phyloP scores from a whole-genome alignment of 306 rosid genomes.

The Fragaria ananassa region DNA sequence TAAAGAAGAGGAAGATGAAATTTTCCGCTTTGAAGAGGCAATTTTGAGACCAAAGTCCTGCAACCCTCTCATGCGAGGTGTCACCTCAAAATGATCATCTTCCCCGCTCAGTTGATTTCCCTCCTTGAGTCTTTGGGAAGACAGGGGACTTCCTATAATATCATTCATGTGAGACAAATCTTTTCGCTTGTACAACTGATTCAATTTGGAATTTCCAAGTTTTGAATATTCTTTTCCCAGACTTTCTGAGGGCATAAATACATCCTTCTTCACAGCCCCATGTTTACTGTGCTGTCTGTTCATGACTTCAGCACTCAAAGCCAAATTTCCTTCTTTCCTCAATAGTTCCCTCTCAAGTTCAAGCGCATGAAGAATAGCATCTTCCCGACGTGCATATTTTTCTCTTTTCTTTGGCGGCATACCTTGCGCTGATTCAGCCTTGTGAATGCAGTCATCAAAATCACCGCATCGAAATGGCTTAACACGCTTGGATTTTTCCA shows the following conservation, averaged over 20 bases:
- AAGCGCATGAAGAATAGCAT: constrained; percentile 94
- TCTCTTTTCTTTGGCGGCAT: constrained; percentile 94
- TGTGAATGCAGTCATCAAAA: constrained; percentile 90
- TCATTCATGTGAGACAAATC: constrained; percentile 36
- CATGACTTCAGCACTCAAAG: constrained; percentile 40
- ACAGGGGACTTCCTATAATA: constrained; percentile 28
- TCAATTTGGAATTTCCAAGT: constrained; percentile 28
- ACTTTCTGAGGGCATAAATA: constrained; percentile 35
- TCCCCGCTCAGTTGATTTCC: constrained; percentile 47
- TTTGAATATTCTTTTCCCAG: constrained; percentile 36
- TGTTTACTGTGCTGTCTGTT: constrained; percentile 32
- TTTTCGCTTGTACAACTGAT: constrained; percentile 28
- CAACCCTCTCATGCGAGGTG: constrained; percentile 61
- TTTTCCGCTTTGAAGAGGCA: constrained; percentile 43
- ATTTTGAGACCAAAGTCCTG: constrained; percentile 55
- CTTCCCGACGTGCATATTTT: constrained; percentile 97
- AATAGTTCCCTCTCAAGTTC: constrained; percentile 73
- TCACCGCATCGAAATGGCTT: constrained; percentile 93
- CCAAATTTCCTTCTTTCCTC: constrained; percentile 58
- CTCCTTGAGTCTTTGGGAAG: constrained; percentile 35
- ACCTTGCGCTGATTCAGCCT: constrained; percentile 83
- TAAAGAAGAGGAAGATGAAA: constrained; percentile 38
- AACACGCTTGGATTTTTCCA: constrained; percentile 97
- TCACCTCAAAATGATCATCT: constrained; percentile 44
- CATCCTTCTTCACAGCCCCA: constrained; percentile 38